These are phyloP conservation scores for Microsporum ferrugineum DNA, from an alignment of 2,329 filamentous ascomycete species.

Conservation along the genomic window DNA sequence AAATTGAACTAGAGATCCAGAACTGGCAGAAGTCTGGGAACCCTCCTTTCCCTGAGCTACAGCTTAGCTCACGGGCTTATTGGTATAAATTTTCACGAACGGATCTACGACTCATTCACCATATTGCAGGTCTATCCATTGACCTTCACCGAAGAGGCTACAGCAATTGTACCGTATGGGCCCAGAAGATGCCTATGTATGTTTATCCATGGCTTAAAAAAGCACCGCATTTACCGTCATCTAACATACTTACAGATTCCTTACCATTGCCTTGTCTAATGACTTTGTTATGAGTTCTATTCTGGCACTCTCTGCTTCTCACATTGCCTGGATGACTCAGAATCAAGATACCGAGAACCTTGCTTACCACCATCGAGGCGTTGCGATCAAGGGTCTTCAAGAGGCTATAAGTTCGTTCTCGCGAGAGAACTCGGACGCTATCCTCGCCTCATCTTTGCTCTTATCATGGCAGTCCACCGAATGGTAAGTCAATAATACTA, in stretches of 20 bases:
- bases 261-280: constrained; percentile 69
- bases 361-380: constrained; percentile 76
- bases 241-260: constrained; percentile 46
- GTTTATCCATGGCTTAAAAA: constrained; percentile 26
- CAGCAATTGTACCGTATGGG: constrained; percentile 83
- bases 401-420: constrained; percentile 79
- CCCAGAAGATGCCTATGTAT: constrained; percentile 82
- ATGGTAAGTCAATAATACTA: constrained; percentile 53
- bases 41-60: constrained; percentile 74
- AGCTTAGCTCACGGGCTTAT: constrained; percentile 61
- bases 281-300: constrained; percentile 90
- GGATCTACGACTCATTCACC: constrained; percentile 80
- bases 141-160: constrained; percentile 67
- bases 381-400: constrained; percentile 76
- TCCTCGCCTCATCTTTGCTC: constrained; percentile 80
- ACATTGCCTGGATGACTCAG: constrained; percentile 79
- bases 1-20: constrained; percentile 69
- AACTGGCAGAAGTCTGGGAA: constrained; percentile 73
- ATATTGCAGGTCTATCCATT: constrained; percentile 74
- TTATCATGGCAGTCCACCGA: constrained; percentile 94
- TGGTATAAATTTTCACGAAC: constrained; percentile 62
- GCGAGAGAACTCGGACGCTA: constrained; percentile 74
- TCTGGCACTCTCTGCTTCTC: constrained; percentile 85
- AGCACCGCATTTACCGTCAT: not conserved
- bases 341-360: constrained; percentile 77